These are phyloP conservation scores for Geum urbanum DNA, from an alignment of 306 rosid genomes.

Conservation along the genomic window DNA sequence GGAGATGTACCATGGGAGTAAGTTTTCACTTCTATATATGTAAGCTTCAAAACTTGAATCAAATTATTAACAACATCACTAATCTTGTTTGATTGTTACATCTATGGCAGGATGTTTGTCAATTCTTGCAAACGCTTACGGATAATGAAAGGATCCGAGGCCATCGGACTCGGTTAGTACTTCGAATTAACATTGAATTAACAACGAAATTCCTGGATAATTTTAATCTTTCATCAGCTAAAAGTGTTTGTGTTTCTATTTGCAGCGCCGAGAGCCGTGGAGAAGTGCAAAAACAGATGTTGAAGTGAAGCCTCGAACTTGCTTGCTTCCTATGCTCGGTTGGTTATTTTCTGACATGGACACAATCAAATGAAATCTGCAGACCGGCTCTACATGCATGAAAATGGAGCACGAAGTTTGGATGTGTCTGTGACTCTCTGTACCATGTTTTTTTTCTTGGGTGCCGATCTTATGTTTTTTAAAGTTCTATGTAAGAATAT, in stretches of 20 bases:
- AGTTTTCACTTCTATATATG: conserved; percentile 19
- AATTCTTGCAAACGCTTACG: conserved; percentile 71
- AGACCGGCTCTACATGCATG: conserved; percentile 32
- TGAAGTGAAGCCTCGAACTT: conserved; percentile 30
- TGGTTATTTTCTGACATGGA: conserved; percentile 3
- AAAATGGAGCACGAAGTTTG: conserved; percentile 41
- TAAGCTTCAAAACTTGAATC: neutral
- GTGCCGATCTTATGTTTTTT: conserved; percentile 22
- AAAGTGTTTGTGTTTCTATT: neutral
- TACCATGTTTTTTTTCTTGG: conserved; percentile 14
- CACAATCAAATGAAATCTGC: conserved; percentile 30
- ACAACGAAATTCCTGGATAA: neutral
- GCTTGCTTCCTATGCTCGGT: neutral
- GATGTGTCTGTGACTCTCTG: conserved; percentile 38
- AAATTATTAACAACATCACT: neutral
- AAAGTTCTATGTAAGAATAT: conserved; percentile 41
- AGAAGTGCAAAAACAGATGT: conserved; percentile 77
- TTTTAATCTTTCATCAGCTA: neutral
- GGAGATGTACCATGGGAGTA: conserved; percentile 96
- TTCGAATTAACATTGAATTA: neutral
- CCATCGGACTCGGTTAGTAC: conserved; percentile 69
- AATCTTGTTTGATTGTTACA: neutral
- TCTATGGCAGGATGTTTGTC: conserved; percentile 58
- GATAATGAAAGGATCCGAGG: conserved; percentile 85
- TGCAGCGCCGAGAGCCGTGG: conserved; percentile 86